Conservation (phyloP, 108 stramenopile species). For the Chaetoceros tenuissimus region DNA sequence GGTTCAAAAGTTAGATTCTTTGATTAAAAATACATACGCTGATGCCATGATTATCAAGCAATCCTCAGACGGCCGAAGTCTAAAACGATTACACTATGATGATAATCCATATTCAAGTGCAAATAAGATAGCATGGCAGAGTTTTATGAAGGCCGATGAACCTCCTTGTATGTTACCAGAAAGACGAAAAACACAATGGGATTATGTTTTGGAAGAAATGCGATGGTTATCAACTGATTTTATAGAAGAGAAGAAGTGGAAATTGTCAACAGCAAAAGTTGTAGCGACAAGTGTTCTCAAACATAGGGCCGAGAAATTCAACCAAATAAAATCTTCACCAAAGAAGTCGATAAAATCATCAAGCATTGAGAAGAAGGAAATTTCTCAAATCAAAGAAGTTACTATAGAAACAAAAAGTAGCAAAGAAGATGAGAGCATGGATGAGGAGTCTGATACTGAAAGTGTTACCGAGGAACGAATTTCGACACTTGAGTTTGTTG, state of each 20-base stretch:
- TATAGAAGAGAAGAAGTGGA: constrained; percentile 85
- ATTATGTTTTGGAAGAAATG: constrained; percentile 81
- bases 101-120: too few species aligned
- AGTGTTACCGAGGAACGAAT: not conserved
- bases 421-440: not conserved
- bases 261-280: constrained; percentile 38
- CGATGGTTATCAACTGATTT: constrained; percentile 82
- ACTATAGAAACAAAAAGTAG: not conserved
- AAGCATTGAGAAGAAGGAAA: not conserved
- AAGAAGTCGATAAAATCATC: constrained; percentile 7
- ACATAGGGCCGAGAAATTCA: too few species aligned
- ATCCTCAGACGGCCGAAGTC: too few species aligned
- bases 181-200: constrained; percentile 78
- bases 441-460: not conserved
- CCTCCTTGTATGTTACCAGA: too few species aligned
- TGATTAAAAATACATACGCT: too few species aligned
- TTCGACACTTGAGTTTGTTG: not conserved
- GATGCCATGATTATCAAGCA: too few species aligned
- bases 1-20: too few species aligned
- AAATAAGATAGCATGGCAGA: too few species aligned
- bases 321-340: not conserved
- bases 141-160: too few species aligned
- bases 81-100: too few species aligned
- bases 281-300: constrained; percentile 26
- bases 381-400: constrained; percentile 1